These are phyloP conservation scores for Pseudocercospora ulei DNA, from an alignment of 2,329 filamentous ascomycete species.

Conservation along the genomic window DNA sequence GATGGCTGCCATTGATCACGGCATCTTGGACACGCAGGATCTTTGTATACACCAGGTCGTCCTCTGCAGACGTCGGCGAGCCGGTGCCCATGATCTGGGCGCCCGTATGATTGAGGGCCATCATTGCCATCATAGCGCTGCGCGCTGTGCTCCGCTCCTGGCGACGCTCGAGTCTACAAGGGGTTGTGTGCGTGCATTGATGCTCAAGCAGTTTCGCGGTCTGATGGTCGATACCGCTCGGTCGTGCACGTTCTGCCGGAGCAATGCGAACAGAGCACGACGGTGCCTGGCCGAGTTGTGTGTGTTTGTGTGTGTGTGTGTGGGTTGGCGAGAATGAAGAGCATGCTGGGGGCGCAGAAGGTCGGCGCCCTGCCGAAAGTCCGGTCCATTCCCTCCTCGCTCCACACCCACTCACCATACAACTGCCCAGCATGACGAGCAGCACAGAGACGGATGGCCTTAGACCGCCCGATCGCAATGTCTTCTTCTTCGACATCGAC, in stretches of 20 bases:
- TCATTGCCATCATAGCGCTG: no score
- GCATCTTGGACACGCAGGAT: constrained; percentile 72
- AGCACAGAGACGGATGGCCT: constrained; percentile 12
- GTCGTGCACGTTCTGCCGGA: no score
- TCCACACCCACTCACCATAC: background rate
- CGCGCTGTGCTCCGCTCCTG: constrained; percentile 7
- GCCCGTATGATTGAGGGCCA: constrained; percentile 20
- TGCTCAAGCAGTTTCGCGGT: constrained; percentile 6
- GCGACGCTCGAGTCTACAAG: constrained; percentile 17
- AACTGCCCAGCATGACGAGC: constrained; percentile 8
- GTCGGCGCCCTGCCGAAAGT: background rate
- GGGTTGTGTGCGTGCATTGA: constrained; percentile 16
- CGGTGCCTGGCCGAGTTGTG: background rate
- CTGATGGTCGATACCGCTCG: no score
- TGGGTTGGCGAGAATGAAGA: no score
- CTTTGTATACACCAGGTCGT: constrained; percentile 54
- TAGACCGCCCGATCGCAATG: constrained; percentile 32
- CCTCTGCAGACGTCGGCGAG: constrained; percentile 26
- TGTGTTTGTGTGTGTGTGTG: background rate
- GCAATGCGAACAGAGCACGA: no score
- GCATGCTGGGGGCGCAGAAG: no score
- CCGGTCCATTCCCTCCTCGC: constrained; percentile 2
- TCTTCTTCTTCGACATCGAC: constrained; percentile 87
- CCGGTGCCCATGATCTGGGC: constrained; percentile 17
- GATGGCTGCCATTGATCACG: constrained; percentile 67